Conservation (phyloP, 1,284 basidiomycete species). For the Cystobasidium pallidum region DNA sequence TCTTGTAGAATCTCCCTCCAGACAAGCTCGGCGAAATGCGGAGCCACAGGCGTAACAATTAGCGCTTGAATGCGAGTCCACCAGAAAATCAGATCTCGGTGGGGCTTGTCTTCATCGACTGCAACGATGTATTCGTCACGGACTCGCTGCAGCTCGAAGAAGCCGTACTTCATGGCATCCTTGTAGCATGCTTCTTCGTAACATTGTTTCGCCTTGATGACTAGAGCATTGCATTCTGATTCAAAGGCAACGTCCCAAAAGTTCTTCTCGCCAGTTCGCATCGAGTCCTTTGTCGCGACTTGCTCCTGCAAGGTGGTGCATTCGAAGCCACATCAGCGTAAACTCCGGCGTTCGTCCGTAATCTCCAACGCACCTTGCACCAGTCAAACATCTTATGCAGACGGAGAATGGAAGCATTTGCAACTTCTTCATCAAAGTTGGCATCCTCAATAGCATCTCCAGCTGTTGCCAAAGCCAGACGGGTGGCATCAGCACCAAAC, state of each 20-base stretch:
- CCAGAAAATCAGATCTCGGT: slow-evolving; percentile 70
- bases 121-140: slow-evolving; percentile 98
- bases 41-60: slow-evolving; percentile 84
- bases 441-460: slow-evolving; percentile 97
- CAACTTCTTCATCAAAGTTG: slow-evolving; percentile 98
- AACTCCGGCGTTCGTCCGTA: too few species aligned
- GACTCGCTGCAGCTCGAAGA: slow-evolving; percentile 90
- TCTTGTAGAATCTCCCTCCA: slow-evolving; percentile 77
- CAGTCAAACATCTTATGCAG: slow-evolving; percentile 88
- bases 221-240: slow-evolving; percentile 85
- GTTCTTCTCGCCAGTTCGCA: slow-evolving; percentile 72
- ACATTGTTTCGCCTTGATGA: slow-evolving; percentile 74
- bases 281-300: slow-evolving; percentile 66
- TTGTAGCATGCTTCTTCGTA: slow-evolving; percentile 89
- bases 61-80: slow-evolving; percentile 84
- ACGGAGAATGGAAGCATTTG: slow-evolving; percentile 95
- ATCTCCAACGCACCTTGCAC: slow-evolving; percentile 79
- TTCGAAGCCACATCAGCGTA: not conserved
- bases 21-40: slow-evolving; percentile 93
- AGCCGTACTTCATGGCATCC: slow-evolving; percentile 90
- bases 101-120: slow-evolving; percentile 79
- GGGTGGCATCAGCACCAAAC: slow-evolving; percentile 90
- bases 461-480: slow-evolving; percentile 90
- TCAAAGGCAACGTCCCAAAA: slow-evolving; percentile 79
- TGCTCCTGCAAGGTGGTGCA: slow-evolving; percentile 31